These are phyloP conservation scores for Acanthamoeba royreba DNA, from an alignment of 208 protist genomes.

Conservation along the genomic window DNA sequence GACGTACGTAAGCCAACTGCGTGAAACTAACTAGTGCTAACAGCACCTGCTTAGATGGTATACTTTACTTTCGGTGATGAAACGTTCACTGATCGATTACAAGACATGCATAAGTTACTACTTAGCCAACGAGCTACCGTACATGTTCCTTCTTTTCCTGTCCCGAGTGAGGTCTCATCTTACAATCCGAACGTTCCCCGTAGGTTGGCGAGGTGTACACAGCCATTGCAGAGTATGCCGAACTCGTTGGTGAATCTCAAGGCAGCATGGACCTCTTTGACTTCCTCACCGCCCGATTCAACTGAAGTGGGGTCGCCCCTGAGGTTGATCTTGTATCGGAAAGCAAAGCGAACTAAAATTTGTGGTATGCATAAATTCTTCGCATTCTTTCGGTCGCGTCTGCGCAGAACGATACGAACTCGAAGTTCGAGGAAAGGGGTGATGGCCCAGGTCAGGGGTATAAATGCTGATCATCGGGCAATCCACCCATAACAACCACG, in stretches of 20 bases:
- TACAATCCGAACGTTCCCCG: neutral
- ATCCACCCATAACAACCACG: no score
- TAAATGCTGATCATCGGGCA: no score
- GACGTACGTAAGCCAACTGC: neutral
- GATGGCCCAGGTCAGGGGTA: no score
- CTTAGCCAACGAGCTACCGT: neutral
- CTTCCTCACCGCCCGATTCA: neutral
- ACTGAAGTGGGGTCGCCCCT: no score
- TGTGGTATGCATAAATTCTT: no score
- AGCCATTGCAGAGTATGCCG: neutral
- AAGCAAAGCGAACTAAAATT: no score
- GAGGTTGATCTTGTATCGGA: no score
- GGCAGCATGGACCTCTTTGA: neutral
- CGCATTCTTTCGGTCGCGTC: no score
- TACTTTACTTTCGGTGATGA: constrained; percentile 68
- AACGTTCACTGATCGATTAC: constrained; percentile 9
- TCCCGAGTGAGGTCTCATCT: no score
- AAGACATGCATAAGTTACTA: neutral
- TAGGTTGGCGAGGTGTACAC: neutral
- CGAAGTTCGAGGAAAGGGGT: no score
- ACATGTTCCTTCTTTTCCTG: neutral
- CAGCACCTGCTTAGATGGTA: neutral
- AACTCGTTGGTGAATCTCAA: neutral
- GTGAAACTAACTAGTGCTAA: neutral
- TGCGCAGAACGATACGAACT: no score